Evolutionary conservation across 768 basidiomycete species (phyloP), one percentile per base, ranked within the genome.

Genomic region (Pleurotus tuber-regium): DNA sequence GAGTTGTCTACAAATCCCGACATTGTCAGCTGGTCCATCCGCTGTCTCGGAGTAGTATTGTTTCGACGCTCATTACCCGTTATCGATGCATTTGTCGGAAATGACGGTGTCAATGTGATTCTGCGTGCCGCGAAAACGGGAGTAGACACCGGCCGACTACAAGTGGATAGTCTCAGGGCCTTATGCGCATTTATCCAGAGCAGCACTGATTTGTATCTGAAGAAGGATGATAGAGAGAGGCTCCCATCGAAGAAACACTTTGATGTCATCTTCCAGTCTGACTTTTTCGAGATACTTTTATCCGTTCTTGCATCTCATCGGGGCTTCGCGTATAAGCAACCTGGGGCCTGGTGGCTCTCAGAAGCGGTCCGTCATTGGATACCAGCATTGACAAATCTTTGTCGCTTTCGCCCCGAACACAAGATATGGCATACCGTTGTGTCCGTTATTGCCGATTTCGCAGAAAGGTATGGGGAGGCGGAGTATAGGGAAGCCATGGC

Each of bases 351-450:
- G 71, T 73, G 71, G 71, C 52, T 71, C 1, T 58, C 66, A 4
- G 73, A 74, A 46, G 66, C 71, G 9, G 66, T 64, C 10, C 64
- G 65, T 10, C 60, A 63, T 21, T 75, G 72, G 72, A 51, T 68
- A 16, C 67, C 71, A 2, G 62, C 71, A 2, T 59, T 75, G 2
- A 63, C 71, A 9, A 57, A 62, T 14, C 60, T 75, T 4, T 71
- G 67, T 50, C 48, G 56, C 11, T 57, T 68, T 12, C 61, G 66
- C 25, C 70, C 73, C 1, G 54, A 64, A 4, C 65, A 68, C 42
- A 51, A 53, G 9, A 58, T 63, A 19, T 73, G 73, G 72, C 56
- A 41, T 12, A 63, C 57, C 31, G 66, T 72, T 2, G 61, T 69
- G 21, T 23, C 19, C 41, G 26, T 8, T 16, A 42, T 42, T 10